phyloP scores from a whole-genome alignment of 108 stramenopile species.

The Nannochloropsis salina region DNA sequence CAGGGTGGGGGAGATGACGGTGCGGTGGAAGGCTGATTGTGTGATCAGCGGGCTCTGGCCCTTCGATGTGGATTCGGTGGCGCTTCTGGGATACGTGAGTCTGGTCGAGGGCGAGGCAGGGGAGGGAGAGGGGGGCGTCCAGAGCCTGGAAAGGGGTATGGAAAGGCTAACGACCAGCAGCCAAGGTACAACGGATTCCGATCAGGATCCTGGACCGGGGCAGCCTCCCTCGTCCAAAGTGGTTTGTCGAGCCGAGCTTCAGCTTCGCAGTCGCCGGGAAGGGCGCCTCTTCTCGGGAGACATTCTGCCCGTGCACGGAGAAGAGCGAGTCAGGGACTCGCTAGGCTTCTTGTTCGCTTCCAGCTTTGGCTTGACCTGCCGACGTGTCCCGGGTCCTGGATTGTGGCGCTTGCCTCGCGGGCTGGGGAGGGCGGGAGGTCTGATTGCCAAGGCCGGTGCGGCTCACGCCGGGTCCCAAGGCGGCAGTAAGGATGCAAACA shows the following conservation, averaged over 20 bases:
- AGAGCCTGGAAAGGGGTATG: neutral
- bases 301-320: neutral
- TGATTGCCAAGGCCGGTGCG: neutral
- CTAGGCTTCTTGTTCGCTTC: neutral
- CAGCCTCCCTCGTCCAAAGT: neutral
- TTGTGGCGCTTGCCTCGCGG: neutral
- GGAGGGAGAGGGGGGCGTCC: constrained; percentile 25
- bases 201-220: too few relatives aligned
- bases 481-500: too few relatives aligned
- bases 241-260: constrained; percentile 11
- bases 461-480: too few relatives aligned
- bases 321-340: neutral
- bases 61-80: constrained; percentile 43
- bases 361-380: neutral
- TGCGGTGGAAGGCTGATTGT: constrained; percentile 43
- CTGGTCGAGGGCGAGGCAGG: constrained; percentile 28
- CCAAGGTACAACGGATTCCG: too few relatives aligned
- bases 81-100: constrained; percentile 37
- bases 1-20: constrained; percentile 30
- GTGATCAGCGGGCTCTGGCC: constrained; percentile 36
- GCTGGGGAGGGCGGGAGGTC: neutral
- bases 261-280: neutral
- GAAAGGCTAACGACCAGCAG: neutral
- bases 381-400: neutral
- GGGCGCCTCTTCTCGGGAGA: neutral